Conservation (phyloP, 179 eudicot species). For the Silene coronaria region DNA sequence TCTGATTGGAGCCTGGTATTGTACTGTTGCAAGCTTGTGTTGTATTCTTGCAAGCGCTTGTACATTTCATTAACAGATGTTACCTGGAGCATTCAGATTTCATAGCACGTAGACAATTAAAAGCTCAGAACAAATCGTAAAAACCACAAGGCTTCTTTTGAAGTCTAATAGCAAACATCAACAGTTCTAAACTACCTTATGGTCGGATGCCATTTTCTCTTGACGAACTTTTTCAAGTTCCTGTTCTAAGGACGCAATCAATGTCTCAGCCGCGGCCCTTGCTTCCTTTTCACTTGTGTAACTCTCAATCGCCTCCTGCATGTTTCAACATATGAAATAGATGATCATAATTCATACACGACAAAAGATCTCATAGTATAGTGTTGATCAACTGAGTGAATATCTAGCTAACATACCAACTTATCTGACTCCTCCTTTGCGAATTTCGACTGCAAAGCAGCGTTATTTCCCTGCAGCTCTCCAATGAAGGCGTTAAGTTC, state of each 20-base stretch:
- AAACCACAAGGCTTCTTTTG: neutral
- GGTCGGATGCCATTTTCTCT: conserved; percentile 41
- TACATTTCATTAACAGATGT: conserved; percentile 49
- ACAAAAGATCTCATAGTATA: neutral
- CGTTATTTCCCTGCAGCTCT: conserved; percentile 37
- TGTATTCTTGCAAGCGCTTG: conserved; percentile 70
- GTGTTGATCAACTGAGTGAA: neutral
- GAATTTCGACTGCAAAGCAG: conserved; percentile 44
- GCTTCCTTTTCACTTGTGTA: conserved; percentile 50
- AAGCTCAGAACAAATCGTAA: neutral
- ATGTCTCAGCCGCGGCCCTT: conserved; percentile 44
- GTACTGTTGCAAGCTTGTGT: conserved; percentile 64
- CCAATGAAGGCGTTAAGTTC: conserved; percentile 41
- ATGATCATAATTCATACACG: neutral
- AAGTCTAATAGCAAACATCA: neutral
- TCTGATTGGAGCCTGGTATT: conserved; percentile 66
- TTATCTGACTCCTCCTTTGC: conserved; percentile 59
- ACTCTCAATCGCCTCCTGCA: conserved; percentile 45
- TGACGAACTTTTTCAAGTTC: conserved; percentile 48
- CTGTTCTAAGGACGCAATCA: conserved; percentile 35
- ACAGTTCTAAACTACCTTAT: conserved; percentile 37
- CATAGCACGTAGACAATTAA: neutral
- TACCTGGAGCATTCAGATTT: conserved; percentile 33
- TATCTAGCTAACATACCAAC: conserved; percentile 38
- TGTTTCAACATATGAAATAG: conserved; percentile 4